Base-by-base conservation (phyloP, 306 rosid genomes). In the Arachis stenosperma region DNA sequence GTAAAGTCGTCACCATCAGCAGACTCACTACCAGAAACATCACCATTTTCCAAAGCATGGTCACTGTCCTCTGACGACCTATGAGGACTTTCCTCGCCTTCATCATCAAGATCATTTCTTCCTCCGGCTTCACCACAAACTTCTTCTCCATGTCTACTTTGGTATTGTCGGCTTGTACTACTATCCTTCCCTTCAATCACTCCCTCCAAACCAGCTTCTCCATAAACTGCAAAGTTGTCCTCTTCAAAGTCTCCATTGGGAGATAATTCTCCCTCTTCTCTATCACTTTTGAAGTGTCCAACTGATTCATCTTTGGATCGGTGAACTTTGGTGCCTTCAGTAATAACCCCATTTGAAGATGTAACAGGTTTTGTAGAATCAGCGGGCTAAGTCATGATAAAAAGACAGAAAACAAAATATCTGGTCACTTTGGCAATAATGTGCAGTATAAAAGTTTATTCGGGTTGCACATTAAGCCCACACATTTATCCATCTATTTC, bases 231-330 rank as follows among this genome's bases (percentile, higher is more conserved):
- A 82, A 81, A 90, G 82, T 95, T 95, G 78, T 90, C 97, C 92
- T 93, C 98, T 74, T 92, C 99, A 82, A 86, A 88, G 75, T 95
- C 98, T 74, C 98, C 98, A 64, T 91, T 91, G 39, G 99, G 99
- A 83, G 99, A 95, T 72, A 95, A 81, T 64, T 95, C 99, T 67
- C 99, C 98, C 84, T 95, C 99, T 86, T 95, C 99, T 86, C 98
- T 84, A 78, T 95, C 98, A 70, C 79, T 69, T 80, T 88, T 95
- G 12, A 90, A 84, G 79, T 82, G 84, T 70, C 86, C 88, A 73
- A 59, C 83, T 59, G 96, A 75, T 80, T 91, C 98, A 82, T 91
- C 94, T 53, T 39, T 84, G 70, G 67, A 84, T 55, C 85, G 83
- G 50, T 77, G 85, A 84, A 65, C 75, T 88, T 88, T 86, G 57